phyloP scores from a whole-genome alignment of 192 early-diverging fungal species.

The Coemansia sp. region DNA sequence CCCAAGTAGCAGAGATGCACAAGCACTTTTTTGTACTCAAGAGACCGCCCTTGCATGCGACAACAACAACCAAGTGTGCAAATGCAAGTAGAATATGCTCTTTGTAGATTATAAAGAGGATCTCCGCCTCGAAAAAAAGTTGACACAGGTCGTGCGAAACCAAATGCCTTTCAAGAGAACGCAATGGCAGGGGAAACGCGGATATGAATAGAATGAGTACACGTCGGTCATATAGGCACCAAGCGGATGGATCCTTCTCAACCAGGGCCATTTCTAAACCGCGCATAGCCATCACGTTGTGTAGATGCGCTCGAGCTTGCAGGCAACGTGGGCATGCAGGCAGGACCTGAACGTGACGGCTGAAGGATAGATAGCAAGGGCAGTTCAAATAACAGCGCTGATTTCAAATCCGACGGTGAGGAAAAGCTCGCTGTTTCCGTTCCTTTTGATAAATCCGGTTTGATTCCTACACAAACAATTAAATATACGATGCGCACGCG shows the following conservation, averaged over 20 bases:
- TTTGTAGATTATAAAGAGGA: not conserved
- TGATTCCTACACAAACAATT: not conserved
- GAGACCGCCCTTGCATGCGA: constrained; percentile 3
- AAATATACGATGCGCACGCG: constrained; percentile 4
- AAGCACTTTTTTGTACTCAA: constrained; percentile 5
- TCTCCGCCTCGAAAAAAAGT: not conserved
- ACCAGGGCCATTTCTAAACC: not conserved
- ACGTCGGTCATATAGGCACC: not conserved
- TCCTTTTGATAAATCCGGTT: not conserved
- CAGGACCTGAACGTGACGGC: not conserved
- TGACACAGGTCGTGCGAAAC: not conserved
- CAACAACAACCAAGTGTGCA: not conserved
- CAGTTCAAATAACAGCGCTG: not conserved
- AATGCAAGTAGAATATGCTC: constrained; percentile 1
- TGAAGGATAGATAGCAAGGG: not conserved
- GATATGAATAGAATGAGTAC: constrained; percentile 2
- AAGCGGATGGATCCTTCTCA: not conserved
- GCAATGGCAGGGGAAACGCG: not conserved
- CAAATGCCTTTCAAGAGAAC: not conserved
- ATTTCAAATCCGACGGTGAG: constrained; percentile 4
- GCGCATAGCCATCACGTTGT: not conserved
- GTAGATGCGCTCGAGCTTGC: not conserved
- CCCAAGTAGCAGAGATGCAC: constrained; percentile 3
- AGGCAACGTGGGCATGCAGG: constrained; percentile 3
- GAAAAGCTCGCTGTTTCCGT: not conserved